Conservation (phyloP, 2,329 filamentous ascomycete species). For the Onygenales sp. region DNA sequence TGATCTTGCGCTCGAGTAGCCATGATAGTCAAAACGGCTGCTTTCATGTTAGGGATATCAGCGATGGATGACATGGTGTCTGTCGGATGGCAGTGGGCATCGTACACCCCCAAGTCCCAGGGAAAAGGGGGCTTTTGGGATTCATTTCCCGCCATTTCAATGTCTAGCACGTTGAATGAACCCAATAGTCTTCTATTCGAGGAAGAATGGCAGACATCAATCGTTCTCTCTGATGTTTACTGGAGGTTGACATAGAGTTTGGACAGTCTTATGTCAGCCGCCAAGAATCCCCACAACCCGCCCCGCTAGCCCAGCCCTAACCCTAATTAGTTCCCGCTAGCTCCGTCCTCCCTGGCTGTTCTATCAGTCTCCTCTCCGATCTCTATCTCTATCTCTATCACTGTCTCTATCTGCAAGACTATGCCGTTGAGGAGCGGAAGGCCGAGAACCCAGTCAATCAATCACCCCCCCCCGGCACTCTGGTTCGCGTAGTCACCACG, state of each 20-base stretch:
- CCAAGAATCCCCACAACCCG: not conserved
- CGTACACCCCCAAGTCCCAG: slow-evolving; percentile 54
- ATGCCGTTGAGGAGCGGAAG: no score
- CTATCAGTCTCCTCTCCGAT: slow-evolving; percentile 36
- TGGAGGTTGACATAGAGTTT: no score
- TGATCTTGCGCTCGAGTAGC: slow-evolving; percentile 54
- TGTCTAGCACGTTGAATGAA: not conserved
- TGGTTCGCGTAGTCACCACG: no score
- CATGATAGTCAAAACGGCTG: slow-evolving; percentile 52
- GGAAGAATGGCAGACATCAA: no score
- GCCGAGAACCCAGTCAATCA: no score
- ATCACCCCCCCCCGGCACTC: no score
- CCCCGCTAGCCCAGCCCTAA: not conserved
- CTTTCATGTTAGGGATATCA: slow-evolving; percentile 48
- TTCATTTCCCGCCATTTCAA: not conserved
- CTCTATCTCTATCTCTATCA: slow-evolving; percentile 44
- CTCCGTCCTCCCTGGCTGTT: not conserved
- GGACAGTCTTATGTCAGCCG: not conserved
- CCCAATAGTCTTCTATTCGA: not conserved
- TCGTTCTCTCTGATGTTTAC: not conserved
- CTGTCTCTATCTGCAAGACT: slow-evolving; percentile 6
- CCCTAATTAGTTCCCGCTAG: not conserved
- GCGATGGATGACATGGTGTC: slow-evolving; percentile 51
- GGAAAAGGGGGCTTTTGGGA: slow-evolving; percentile 35
- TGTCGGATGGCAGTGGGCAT: slow-evolving; percentile 59